A percentile compares a stretch with the other conserved stretches of the same genome.
phyloP scores from a whole-genome alignment of 2,329 filamentous ascomycete species.

The Malbranchea zuffiana region DNA sequence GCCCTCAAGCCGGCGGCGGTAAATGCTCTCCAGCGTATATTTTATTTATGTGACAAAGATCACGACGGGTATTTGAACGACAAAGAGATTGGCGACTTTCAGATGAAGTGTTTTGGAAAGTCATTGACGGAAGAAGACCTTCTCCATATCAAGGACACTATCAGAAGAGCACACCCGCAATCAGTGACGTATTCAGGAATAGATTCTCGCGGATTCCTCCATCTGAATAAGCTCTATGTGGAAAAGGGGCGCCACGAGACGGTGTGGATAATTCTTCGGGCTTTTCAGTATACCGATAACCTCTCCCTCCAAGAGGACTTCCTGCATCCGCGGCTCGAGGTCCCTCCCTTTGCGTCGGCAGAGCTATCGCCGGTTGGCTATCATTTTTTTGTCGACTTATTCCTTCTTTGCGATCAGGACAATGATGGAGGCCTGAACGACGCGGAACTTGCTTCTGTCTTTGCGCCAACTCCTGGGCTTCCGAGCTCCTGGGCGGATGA shows the following conservation, averaged over 20 bases:
- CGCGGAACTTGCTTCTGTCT: slow-evolving; percentile 70
- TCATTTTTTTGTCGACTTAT: slow-evolving; percentile 93
- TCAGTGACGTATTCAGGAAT: slow-evolving; percentile 60
- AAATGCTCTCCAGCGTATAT: slow-evolving; percentile 76
- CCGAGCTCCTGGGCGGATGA: slow-evolving; percentile 79
- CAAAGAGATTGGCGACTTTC: slow-evolving; percentile 80
- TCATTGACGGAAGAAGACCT: slow-evolving; percentile 69
- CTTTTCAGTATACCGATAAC: slow-evolving; percentile 94
- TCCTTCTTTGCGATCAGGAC: slow-evolving; percentile 90
- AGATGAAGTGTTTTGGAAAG: slow-evolving; percentile 85
- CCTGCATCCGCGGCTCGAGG: slow-evolving; percentile 85
- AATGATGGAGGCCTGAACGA: slow-evolving; percentile 92
- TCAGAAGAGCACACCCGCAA: slow-evolving; percentile 56
- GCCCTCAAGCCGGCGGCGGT: slow-evolving; percentile 80
- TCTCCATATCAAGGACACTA: slow-evolving; percentile 79
- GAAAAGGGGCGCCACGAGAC: slow-evolving; percentile 97
- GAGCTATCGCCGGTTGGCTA: slow-evolving; percentile 92
- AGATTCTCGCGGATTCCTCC: slow-evolving; percentile 70
- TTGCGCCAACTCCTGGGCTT: slow-evolving; percentile 83
- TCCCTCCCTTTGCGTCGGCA: slow-evolving; percentile 81
- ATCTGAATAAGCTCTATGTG: slow-evolving; percentile 89
- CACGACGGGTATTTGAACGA: slow-evolving; percentile 89
- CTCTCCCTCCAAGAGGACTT: slow-evolving; percentile 84
- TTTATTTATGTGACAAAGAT: slow-evolving; percentile 93
- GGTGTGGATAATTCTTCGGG: slow-evolving; percentile 91